Conservation (phyloP, 768 basidiomycete genomes). For the Sporobolomyces phaffii region DNA sequence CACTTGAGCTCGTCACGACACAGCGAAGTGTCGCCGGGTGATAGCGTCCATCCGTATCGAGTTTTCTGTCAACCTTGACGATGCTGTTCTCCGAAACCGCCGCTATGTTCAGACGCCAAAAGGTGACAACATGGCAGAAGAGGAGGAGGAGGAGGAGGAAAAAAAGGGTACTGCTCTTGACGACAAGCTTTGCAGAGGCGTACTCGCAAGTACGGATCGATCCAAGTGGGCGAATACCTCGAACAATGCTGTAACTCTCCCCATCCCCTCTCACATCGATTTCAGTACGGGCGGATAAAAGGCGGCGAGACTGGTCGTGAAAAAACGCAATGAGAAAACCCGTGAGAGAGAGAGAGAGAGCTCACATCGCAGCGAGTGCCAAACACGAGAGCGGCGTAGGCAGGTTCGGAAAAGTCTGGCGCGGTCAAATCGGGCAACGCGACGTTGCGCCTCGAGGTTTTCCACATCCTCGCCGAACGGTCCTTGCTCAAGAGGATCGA, state of each 20-base stretch:
- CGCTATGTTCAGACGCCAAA: not conserved
- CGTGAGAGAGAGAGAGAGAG: not conserved
- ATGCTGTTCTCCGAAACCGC: not conserved
- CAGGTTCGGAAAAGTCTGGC: not conserved
- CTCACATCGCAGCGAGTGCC: constrained; percentile 25
- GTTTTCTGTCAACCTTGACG: not conserved
- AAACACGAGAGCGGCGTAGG: constrained; percentile 10
- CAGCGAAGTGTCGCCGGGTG: not conserved
- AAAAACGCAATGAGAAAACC: too few relatives aligned
- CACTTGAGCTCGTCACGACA: not conserved
- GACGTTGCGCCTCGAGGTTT: constrained; percentile 1
- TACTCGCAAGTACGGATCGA: not conserved
- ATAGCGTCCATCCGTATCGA: not conserved
- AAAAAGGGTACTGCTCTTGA: not conserved
- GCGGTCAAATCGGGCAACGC: not conserved
- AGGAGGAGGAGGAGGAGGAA: not conserved
- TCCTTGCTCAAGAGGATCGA: not conserved
- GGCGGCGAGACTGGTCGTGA: too few relatives aligned
- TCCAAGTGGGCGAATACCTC: not conserved
- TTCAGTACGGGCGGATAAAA: not conserved
- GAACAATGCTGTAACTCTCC: constrained; percentile 8
- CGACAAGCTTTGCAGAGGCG: constrained; percentile 4
- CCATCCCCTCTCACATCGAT: not conserved
- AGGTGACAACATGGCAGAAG: too few relatives aligned
- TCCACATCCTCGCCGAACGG: constrained; percentile 9